These are phyloP conservation scores for Geranium incanum DNA, from an alignment of 441 rosid species.

Conservation along the genomic window DNA sequence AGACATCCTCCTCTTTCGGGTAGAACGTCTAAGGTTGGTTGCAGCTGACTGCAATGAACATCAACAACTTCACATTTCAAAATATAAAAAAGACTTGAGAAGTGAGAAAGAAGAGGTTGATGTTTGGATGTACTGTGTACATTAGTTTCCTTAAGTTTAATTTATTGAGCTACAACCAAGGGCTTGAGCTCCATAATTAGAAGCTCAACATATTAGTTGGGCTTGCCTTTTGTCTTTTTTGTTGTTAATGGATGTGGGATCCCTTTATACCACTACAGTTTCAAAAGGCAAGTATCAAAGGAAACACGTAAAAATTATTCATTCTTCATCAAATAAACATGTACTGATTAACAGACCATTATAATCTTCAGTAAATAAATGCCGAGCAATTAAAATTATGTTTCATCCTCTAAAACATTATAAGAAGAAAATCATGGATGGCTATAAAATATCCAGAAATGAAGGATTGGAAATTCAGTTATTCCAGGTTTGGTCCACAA, in stretches of 20 bases:
- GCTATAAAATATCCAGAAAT: not conserved
- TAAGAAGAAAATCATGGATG: not conserved
- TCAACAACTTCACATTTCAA: conserved; percentile 20
- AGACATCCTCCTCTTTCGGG: conserved; percentile 79
- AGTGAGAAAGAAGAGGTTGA: conserved; percentile 8
- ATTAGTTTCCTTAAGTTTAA: conserved; percentile 19
- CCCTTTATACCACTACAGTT: not conserved
- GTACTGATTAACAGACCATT: not conserved
- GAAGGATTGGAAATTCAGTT: not conserved
- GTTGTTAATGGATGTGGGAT: not conserved
- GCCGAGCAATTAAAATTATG: not conserved
- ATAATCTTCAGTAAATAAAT: not conserved
- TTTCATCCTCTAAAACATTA: not conserved
- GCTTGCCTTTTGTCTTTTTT: not conserved
- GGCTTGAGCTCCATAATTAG: not conserved
- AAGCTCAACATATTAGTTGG: not conserved
- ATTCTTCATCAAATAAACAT: not conserved
- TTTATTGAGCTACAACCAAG: not conserved
- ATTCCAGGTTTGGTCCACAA: not conserved
- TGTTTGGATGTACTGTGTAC: conserved; percentile 12
- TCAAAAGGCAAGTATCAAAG: not conserved
- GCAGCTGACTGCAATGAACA: conserved; percentile 47
- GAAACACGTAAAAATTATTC: conserved; percentile 11
- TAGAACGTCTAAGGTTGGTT: conserved; percentile 88
- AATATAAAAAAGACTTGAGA: conserved; percentile 16